These are phyloP conservation scores for Mycena albidolilacea DNA, from an alignment of 768 basidiomycete species.

Conservation along the genomic window DNA sequence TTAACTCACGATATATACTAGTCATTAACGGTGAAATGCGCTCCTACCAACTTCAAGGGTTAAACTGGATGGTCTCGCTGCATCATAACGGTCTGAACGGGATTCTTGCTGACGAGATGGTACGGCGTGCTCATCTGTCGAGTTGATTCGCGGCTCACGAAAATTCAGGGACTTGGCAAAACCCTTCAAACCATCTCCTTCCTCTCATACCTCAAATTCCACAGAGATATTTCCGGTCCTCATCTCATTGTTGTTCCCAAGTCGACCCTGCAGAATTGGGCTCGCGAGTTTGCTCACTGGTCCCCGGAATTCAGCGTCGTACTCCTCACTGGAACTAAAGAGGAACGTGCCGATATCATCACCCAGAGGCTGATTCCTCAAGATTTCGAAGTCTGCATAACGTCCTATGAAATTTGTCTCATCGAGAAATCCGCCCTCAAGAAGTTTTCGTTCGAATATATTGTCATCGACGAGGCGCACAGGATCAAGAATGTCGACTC, in stretches of 20 bases:
- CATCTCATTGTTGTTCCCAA: conserved; percentile 99
- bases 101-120: conserved; percentile 98
- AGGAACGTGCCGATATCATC: conserved; percentile 90
- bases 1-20: conserved; percentile 48
- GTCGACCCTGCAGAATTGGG: conserved; percentile 98
- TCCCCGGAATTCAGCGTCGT: conserved; percentile 89
- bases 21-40: conserved; percentile 94
- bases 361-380: conserved; percentile 83
- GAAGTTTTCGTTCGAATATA: conserved; percentile 98
- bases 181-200: conserved; percentile 98
- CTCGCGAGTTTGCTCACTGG: conserved; percentile 93
- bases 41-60: conserved; percentile 93
- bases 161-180: conserved; percentile 90
- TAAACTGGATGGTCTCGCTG: conserved; percentile 97
- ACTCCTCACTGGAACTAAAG: conserved; percentile 88
- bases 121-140: conserved; percentile 44
- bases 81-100: conserved; percentile 98
- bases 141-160: conserved; percentile 26
- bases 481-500: conserved; percentile 99
- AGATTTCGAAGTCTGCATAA: conserved; percentile 95
- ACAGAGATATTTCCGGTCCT: conserved; percentile 81
- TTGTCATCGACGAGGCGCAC: conserved; percentile 98
- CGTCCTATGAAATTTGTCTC: conserved; percentile 97
- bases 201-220: conserved; percentile 93
- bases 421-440: conserved; percentile 94